Base-by-base conservation (phyloP, 208 protist species). In the Trypanosoma theileri region DNA sequence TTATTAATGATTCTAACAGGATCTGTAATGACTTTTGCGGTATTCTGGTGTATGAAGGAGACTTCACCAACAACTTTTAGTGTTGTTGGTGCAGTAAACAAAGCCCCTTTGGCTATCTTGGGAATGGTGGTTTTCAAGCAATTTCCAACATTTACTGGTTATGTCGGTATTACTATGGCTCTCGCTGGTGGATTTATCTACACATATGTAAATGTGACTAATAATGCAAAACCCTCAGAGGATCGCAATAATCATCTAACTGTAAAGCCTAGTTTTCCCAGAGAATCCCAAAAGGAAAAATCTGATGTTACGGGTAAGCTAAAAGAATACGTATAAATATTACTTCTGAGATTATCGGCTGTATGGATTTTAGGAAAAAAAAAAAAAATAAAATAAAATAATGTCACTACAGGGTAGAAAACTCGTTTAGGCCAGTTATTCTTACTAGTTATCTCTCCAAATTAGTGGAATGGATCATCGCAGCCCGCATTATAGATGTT, bases 1-100 rank as follows among this genome's bases (percentile, higher is more conserved):
- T 1, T 81, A 24, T 53, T 83, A 45, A 85, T 87, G 61, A 82
- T 82, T 17, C 16, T 85, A 7, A 70, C 85, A 16, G 89, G 89
- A 60, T 88, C 88, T 8, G 9, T 72, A 22, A 93, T 97, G 85
- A 92, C 85, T 11, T 93, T 95, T 60, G 74, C 78, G n/a, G 83
- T 91, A 8, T 94, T 97, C 64, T 95, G 86, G 83, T 95, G 89
- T 72, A 91, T 97, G 84, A 66, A 82, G 17, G 65, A 88, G 44
- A 95, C 89, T n/a, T 93, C 89, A 8, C 92, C 92, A 1, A 97
- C 89, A n/a, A 95, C 89, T 1, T 91, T 92, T 73, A 95, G 86
- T 66, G 89, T 97, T 22, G 65, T 89, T 41, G 92, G 92, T 24
- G 79, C 88, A 10, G 75, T 95, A 19, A 94, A 95, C 61, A 95